Evolutionary conservation across 1,284 basidiomycete genomes (phyloP), one percentile per base, ranked within the genome.

Genomic region (Thecaphora thlaspeos): DNA sequence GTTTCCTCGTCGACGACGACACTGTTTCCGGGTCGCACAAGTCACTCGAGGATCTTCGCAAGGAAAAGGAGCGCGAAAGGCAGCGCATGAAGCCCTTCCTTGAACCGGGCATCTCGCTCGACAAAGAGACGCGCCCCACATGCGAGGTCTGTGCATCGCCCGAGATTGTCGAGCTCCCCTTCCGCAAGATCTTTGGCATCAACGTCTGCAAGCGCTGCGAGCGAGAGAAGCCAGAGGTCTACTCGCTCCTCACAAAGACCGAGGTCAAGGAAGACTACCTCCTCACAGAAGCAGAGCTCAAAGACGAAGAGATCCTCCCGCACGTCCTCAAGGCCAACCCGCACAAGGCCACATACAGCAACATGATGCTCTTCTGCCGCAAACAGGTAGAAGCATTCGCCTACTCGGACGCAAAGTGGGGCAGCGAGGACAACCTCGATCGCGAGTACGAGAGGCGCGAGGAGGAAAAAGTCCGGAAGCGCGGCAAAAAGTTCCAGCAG

Each of bases 311-410:
- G 68, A 80, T 89, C 19, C 84, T 99, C 60, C 94, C 93, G 0
- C 95, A 99, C 79, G 82, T 97, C 18, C 83, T 99, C 46, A 92
- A 93, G 75, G 89, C 91, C 3, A 99, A 98, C 75, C 95, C 95
- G 2, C 93, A 98, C 81, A 90, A 91, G 62, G 90, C 91, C 21
- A 95, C 91, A 0, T 98, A 91, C 77, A 89, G 88, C 43, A 98
- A 98, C 81, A 98, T 98, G 95, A 98, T 98, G 95, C 83, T 99
- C 22, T 99, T 91, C 80, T 83, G 97, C 8, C 86, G 95, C 22
- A 87, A 82, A 70, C 93, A 96, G 79, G 92, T 98, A 3, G 95
- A 98, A 78, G 88, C 87, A 23, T 97, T 94, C 77, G 94, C 95
- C 2, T 97, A 90, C 86, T 76, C 75, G 11, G 64, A 67, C 11